Conservation (phyloP, 192 early-diverging fungal genomes). For the Coemansia sp. region DNA sequence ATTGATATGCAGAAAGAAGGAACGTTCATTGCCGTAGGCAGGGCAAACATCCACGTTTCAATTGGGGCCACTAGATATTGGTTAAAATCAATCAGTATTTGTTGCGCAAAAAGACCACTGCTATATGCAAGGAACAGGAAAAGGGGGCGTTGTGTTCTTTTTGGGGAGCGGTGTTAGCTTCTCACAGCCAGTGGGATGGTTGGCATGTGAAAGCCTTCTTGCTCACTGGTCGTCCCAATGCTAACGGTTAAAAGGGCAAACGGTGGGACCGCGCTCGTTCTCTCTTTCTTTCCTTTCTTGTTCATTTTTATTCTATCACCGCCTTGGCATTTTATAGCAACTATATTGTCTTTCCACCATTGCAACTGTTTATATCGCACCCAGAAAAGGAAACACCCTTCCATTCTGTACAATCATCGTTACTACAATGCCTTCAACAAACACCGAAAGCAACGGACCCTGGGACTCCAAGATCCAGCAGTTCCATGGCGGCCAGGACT, state of each 20-base stretch:
- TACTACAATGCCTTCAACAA: conserved; percentile 12
- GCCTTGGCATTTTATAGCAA: neutral
- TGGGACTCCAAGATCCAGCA: conserved; percentile 91
- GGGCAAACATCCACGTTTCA: conserved; percentile 13
- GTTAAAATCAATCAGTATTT: neutral
- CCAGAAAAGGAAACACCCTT: neutral
- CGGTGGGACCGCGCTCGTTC: neutral
- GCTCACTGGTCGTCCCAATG: conserved; percentile 5
- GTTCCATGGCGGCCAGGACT: conserved; percentile 88
- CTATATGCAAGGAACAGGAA: neutral
- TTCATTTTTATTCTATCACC: neutral
- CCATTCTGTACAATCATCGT: neutral
- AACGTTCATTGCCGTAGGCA: neutral
- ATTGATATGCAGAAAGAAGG: neutral
- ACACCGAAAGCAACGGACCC: conserved; percentile 28
- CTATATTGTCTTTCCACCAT: neutral
- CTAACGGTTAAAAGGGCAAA: neutral
- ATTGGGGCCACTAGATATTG: neutral
- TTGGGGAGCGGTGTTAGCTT: neutral
- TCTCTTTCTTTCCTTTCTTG: neutral
- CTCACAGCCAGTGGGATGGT: neutral
- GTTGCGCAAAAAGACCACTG: neutral
- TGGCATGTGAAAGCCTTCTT: conserved; percentile 7
- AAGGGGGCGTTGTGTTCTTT: neutral
- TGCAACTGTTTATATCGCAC: neutral